These are phyloP conservation scores for Vitis amurensis DNA, from an alignment of 164 flowering plant genomes.

Conservation along the genomic window DNA sequence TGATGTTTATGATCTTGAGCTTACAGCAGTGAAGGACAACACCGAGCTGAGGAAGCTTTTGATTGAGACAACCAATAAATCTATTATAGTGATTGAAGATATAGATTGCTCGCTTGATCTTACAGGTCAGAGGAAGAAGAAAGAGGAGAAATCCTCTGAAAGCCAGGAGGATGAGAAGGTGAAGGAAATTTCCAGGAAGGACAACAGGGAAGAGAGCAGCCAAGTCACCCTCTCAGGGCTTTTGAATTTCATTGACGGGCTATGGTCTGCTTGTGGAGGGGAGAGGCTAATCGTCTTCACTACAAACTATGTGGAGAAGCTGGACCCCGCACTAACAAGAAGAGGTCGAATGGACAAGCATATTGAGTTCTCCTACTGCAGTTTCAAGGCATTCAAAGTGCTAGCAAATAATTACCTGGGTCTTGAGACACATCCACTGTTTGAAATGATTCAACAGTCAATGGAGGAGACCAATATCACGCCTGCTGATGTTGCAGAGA, in stretches of 20 bases:
- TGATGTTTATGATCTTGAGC: slow-evolving; percentile 67
- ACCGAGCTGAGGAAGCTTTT: slow-evolving; percentile 54
- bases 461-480: slow-evolving; percentile 40
- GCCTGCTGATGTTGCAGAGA: slow-evolving; percentile 70
- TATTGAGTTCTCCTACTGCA: slow-evolving; percentile 60
- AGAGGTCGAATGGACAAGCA: slow-evolving; percentile 74
- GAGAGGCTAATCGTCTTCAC: slow-evolving; percentile 70
- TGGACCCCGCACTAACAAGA: slow-evolving; percentile 58
- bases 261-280: slow-evolving; percentile 72
- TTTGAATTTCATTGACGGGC: slow-evolving; percentile 70
- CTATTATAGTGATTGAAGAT: slow-evolving; percentile 69
- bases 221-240: slow-evolving; percentile 70
- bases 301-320: slow-evolving; percentile 56
- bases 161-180: slow-evolving; percentile 21
- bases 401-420: slow-evolving; percentile 52
- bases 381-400: slow-evolving; percentile 51
- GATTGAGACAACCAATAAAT: slow-evolving; percentile 47
- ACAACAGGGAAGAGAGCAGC: slow-evolving; percentile 37
- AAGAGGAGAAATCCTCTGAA: slow-evolving; percentile 18
- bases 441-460: slow-evolving; percentile 28
- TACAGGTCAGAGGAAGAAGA: slow-evolving; percentile 51
- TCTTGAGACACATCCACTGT: slow-evolving; percentile 41
- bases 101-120: slow-evolving; percentile 77
- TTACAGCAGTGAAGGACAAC: slow-evolving; percentile 58
- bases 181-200: slow-evolving; percentile 15